phyloP scores from a whole-genome alignment of 192 early-diverging fungal genomes.

The Entrophospora sp. region DNA sequence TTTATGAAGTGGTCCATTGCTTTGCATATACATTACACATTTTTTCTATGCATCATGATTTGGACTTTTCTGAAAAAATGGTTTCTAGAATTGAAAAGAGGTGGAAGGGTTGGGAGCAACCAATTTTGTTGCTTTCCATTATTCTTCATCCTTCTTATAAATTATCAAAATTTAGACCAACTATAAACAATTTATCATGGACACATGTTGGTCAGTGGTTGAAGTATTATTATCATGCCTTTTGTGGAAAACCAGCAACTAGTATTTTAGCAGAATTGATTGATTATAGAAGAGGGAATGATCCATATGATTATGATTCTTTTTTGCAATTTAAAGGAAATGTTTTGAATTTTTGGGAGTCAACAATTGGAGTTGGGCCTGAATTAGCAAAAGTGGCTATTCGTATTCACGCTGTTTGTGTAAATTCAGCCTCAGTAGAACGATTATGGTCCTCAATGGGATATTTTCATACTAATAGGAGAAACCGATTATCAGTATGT shows the following conservation, averaged over 20 bases:
- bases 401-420: not conserved
- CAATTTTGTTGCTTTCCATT: not conserved
- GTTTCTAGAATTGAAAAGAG: not conserved
- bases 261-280: not conserved
- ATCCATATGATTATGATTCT: slow-evolving; percentile 1
- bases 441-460: not conserved
- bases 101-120: not conserved
- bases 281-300: not conserved
- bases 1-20: not conserved
- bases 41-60: not conserved
- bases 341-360: not conserved
- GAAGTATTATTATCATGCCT: slow-evolving; percentile 4
- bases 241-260: not conserved
- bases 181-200: not conserved
- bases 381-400: not conserved
- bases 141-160: not conserved
- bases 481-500: not conserved
- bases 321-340: slow-evolving; percentile 1
- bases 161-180: not conserved
- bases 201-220: not conserved
- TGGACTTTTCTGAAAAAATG: not conserved
- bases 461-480: not conserved
- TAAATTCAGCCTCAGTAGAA: not conserved
- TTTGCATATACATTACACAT: not conserved
- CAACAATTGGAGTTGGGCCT: not conserved